A percentile compares a stretch with the other conserved stretches of the same genome.
These are phyloP conservation scores for Plasmodium inui DNA, from an alignment of 169 alveolate species.

Conservation along the genomic window DNA sequence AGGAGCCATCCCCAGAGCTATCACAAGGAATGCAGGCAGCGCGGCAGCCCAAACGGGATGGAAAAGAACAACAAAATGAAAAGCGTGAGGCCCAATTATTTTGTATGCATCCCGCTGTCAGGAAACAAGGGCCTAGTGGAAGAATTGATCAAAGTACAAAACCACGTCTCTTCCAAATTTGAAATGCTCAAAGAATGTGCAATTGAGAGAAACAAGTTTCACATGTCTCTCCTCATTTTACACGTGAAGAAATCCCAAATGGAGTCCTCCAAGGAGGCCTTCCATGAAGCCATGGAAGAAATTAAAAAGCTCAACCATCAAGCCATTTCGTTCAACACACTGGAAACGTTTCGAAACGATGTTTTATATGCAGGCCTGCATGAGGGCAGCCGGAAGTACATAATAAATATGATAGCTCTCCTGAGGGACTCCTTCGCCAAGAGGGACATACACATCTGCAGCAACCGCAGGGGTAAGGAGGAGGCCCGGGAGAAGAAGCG, in stretches of 20 bases:
- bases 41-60: background rate
- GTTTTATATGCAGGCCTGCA: slow-evolving; percentile 46
- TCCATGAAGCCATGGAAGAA: slow-evolving; percentile 35
- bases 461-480: background rate
- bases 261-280: slow-evolving; percentile 47
- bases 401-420: background rate
- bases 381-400: slow-evolving; percentile 27
- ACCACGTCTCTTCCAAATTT: slow-evolving; percentile 29
- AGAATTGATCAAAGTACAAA: slow-evolving; percentile 58
- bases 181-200: slow-evolving; percentile 51
- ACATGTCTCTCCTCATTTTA: slow-evolving; percentile 59
- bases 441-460: slow-evolving; percentile 44
- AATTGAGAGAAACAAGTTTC: slow-evolving; percentile 60
- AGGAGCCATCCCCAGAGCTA: background rate
- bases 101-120: slow-evolving; percentile 46
- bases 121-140: background rate
- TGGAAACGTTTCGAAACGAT: slow-evolving; percentile 68
- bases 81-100: slow-evolving; percentile 31
- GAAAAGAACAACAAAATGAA: slow-evolving; percentile 24
- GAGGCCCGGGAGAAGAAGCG: background rate
- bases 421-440: slow-evolving; percentile 24
- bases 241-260: slow-evolving; percentile 33
- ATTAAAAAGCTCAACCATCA: slow-evolving; percentile 27
- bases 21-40: background rate
- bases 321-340: slow-evolving; percentile 14